These are phyloP conservation scores for Stephania yunnanensis DNA, from an alignment of 164 flowering plant genomes.

Conservation along the genomic window DNA sequence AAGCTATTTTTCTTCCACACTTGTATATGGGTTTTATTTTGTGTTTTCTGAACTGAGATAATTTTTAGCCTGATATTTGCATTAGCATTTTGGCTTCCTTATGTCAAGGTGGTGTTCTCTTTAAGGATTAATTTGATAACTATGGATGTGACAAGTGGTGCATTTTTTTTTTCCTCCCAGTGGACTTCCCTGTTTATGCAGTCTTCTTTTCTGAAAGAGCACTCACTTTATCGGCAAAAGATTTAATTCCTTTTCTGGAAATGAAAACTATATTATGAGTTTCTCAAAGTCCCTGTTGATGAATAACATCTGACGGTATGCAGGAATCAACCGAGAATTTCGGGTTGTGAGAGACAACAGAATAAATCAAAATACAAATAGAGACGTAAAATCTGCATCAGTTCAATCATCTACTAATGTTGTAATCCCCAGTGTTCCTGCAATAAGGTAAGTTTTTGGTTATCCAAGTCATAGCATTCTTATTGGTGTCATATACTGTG, in stretches of 20 bases:
- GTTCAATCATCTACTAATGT: constrained; percentile 27
- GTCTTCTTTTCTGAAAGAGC: not conserved
- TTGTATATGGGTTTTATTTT: no score
- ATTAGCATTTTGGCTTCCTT: not conserved
- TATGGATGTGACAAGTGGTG: not conserved
- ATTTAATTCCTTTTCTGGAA: not conserved
- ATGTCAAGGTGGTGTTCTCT: not conserved
- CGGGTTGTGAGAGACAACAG: constrained; percentile 94
- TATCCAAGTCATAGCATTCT: not conserved
- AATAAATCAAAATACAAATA: constrained; percentile 41
- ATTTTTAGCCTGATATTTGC: not conserved
- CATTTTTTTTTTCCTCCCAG: not conserved
- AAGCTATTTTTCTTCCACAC: not conserved
- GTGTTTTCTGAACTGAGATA: not conserved
- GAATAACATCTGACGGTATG: constrained; percentile 24
- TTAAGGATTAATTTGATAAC: not conserved
- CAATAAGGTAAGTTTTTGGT: constrained; percentile 36
- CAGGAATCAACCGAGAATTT: constrained; percentile 65
- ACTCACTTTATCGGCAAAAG: no score
- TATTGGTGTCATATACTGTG: not conserved
- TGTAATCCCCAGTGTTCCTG: constrained; percentile 26
- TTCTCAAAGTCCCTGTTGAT: constrained; percentile 1
- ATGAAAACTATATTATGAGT: not conserved
- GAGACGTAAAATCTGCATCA: constrained; percentile 36
- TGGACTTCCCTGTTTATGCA: not conserved